Evolutionary conservation across 2,329 filamentous ascomycete genomes (phyloP).

Genomic region (Exophiala sideris): DNA sequence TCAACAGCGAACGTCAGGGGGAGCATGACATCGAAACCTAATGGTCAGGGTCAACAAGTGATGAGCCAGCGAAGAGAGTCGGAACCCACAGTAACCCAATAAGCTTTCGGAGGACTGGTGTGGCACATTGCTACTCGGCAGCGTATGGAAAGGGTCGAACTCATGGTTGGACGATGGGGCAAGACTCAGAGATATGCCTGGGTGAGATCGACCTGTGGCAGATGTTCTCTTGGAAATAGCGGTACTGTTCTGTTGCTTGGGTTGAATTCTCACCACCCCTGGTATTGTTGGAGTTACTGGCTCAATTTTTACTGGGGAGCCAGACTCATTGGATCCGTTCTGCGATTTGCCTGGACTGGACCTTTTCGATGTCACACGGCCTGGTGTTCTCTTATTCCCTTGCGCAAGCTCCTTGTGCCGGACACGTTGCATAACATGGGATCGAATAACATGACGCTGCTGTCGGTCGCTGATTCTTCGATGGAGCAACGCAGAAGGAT

Average conservation of each 20-base stretch:
- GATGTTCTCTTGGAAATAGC: not conserved
- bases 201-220: not conserved
- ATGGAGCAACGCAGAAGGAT: conserved; percentile 31
- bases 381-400: conserved; percentile 36
- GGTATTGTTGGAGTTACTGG: not conserved
- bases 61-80: not conserved
- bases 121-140: conserved; percentile 31
- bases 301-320: conserved; percentile 11
- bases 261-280: not conserved
- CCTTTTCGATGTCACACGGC: conserved; percentile 27
- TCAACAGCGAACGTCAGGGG: conserved; percentile 40
- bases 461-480: conserved; percentile 39
- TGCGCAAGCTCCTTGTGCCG: conserved; percentile 40
- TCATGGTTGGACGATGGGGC: conserved; percentile 30
- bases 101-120: conserved; percentile 31
- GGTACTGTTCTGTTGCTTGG: not conserved
- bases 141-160: conserved; percentile 36
- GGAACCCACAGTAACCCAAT: conserved; percentile 35
- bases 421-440: conserved; percentile 44
- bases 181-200: conserved; percentile 2
- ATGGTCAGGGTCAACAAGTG: conserved; percentile 10
- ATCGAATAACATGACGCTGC: conserved; percentile 40
- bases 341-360: not conserved
- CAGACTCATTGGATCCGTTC: conserved; percentile 10
- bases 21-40: conserved; percentile 36